phyloP scores from a whole-genome alignment of 805 yeast species.

The Cyberlindnera xylosilytica region DNA sequence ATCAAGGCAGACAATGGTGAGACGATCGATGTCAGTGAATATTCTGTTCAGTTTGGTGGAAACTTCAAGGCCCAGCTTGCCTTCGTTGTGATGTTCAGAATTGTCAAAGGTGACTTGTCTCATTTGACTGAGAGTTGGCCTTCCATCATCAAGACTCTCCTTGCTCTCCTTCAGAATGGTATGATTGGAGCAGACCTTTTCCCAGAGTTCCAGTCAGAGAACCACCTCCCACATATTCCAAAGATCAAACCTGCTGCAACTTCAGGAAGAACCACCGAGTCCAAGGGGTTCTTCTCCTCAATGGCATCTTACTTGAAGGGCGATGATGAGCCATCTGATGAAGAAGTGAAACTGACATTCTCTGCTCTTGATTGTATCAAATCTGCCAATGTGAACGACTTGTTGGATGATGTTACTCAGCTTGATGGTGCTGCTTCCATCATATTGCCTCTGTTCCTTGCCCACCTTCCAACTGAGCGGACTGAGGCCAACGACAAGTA shows the following conservation, averaged over 20 bases:
- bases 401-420: slow-evolving; percentile 47
- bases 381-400: slow-evolving; percentile 56
- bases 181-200: slow-evolving; percentile 65
- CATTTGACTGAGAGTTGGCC: slow-evolving; percentile 51
- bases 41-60: slow-evolving; percentile 80
- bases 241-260: slow-evolving; percentile 65
- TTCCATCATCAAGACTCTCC: slow-evolving; percentile 52
- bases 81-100: slow-evolving; percentile 78
- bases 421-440: slow-evolving; percentile 4
- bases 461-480: slow-evolving; percentile 33
- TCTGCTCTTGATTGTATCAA: slow-evolving; percentile 81
- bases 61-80: slow-evolving; percentile 92
- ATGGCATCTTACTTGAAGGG: slow-evolving; percentile 91
- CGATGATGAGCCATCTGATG: slow-evolving; percentile 93
- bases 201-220: slow-evolving; percentile 57
- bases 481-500: slow-evolving; percentile 26
- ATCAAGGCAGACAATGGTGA: slow-evolving; percentile 28
- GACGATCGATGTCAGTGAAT: slow-evolving; percentile 68
- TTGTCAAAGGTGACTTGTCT: slow-evolving; percentile 57
- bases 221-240: slow-evolving; percentile 51
- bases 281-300: slow-evolving; percentile 83
- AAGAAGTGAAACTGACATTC: slow-evolving; percentile 82
- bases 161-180: slow-evolving; percentile 69
- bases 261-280: slow-evolving; percentile 58
- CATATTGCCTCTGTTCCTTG: slow-evolving; percentile 32